Percentiles rank a stretch among this genome's conserved stretches.
phyloP scores from a whole-genome alignment of 148 eudicot genomes.

The Pouteria glomerata region DNA sequence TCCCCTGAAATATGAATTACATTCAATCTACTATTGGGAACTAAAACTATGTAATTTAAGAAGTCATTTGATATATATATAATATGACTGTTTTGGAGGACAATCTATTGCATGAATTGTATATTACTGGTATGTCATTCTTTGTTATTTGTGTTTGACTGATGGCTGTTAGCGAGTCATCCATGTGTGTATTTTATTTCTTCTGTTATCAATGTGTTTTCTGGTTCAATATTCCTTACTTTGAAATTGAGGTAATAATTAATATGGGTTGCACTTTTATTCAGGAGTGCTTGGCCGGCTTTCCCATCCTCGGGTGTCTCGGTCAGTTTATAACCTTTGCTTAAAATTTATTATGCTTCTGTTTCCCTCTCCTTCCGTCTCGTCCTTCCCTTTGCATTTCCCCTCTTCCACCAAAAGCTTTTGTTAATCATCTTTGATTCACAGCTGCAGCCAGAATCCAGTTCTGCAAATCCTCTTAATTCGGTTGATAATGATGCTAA shows the following conservation, averaged over 20 bases:
- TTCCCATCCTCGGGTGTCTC: constrained; percentile 46
- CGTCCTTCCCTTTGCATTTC: no score
- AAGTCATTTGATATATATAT: not conserved
- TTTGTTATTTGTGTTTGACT: no score
- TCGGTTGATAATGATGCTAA: constrained; percentile 26
- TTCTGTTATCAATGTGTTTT: not conserved
- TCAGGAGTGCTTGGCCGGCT: constrained; percentile 75
- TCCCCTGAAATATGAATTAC: no score
- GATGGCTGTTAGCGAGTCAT: not conserved
- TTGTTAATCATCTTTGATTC: constrained; percentile 1
- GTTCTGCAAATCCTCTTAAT: constrained; percentile 21
- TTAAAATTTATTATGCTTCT: constrained; percentile 1
- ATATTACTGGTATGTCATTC: constrained; percentile 5
- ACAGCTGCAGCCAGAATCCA: constrained; percentile 47
- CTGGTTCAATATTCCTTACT: not conserved
- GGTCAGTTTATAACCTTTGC: constrained; percentile 37
- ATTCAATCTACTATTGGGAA: not conserved
- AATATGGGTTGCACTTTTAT: constrained; percentile 3
- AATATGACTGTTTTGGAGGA: not conserved
- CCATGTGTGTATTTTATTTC: not conserved
- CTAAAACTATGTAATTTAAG: not conserved
- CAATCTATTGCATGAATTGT: not conserved
- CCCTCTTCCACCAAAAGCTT: not conserved
- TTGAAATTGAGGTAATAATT: not conserved
- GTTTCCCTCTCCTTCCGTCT: not conserved